Evolutionary conservation across 2,329 filamentous ascomycete genomes (phyloP).

Genomic region (Fusarium denticulatum): DNA sequence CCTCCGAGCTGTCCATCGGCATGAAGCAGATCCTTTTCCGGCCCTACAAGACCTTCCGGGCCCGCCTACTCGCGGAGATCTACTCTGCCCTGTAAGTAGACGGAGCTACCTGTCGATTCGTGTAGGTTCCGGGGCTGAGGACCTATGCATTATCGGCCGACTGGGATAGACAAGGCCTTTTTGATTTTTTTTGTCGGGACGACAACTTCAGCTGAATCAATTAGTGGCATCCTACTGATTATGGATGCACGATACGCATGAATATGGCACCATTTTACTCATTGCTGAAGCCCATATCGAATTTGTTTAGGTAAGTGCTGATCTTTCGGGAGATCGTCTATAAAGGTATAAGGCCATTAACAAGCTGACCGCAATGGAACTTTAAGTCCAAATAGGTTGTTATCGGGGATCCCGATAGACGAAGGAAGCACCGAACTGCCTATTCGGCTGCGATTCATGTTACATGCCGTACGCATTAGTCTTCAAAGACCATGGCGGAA

Average conservation of each 20-base stretch:
- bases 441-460: conserved; percentile 6
- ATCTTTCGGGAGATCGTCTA: background rate
- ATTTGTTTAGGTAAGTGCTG: background rate
- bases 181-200: conserved; percentile 9
- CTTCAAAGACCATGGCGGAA: background rate
- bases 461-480: background rate
- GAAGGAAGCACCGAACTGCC: conserved; percentile 10
- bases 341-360: background rate
- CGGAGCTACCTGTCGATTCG: background rate
- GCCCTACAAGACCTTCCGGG: conserved; percentile 30
- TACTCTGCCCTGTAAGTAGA: background rate
- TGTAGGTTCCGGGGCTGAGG: background rate
- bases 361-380: background rate
- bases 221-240: background rate
- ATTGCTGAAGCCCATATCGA: background rate
- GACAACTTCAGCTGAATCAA: background rate
- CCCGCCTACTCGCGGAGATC: conserved; percentile 21
- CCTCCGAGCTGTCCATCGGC: conserved; percentile 7
- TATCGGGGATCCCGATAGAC: conserved; percentile 8
- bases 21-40: conserved; percentile 21
- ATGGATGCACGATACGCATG: background rate
- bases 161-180: background rate
- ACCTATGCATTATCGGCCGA: background rate
- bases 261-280: background rate
- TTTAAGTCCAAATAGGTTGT: background rate